Evolutionary conservation across 495 filamentous ascomycete genomes (phyloP), one percentile per base, ranked within the genome.

Genomic region (Chaetomium fimeti): DNA sequence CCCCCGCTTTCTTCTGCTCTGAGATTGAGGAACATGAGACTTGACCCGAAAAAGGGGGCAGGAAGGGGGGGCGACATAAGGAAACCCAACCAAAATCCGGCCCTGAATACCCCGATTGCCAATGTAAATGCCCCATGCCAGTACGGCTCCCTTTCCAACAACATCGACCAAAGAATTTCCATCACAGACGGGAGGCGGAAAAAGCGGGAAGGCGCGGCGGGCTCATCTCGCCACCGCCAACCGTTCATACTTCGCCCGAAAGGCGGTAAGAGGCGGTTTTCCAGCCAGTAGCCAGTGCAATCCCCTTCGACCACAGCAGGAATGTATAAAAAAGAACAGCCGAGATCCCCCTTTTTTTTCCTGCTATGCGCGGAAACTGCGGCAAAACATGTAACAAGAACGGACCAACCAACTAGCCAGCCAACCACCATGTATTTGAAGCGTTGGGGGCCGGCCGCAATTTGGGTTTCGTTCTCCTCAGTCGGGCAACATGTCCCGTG

Each of bases 191-290:
- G 48, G 5, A 22, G 48, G 24, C 4, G 9, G 8, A 2, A 4
- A 20, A 24, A 12, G 22, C 6, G 18, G 18, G n/a, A 16, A 47
- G 55, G n/a, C 38, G 36, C 24, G 12, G 32, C 32, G 32, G 32
- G 55, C 55, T 5, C 22, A 13, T 25, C 20, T 57, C 55, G 55
- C 55, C 55, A 57, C 51, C 51, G 24, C 55, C 32, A 57, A 56
- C n/a, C 25, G 29, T 24, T 40, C 32, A 13, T n/a, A 32, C 32
- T 57, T 42, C 5, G 51, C 36, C 38, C 12, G 22, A 43, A 56
- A 0, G 18, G 53, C 53, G 53, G 53, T 56, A 36, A 56, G 8
- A 5, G 2, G 53, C 11, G 28, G 5, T 22, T 9, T 29, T 56
- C n/a, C n/a, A 6, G 40, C 40, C 40, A 43, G 16, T 11, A 36